Evolutionary conservation across 1,139 yeast genomes (phyloP).

Genomic region (Entelexis paramagnoliae): DNA sequence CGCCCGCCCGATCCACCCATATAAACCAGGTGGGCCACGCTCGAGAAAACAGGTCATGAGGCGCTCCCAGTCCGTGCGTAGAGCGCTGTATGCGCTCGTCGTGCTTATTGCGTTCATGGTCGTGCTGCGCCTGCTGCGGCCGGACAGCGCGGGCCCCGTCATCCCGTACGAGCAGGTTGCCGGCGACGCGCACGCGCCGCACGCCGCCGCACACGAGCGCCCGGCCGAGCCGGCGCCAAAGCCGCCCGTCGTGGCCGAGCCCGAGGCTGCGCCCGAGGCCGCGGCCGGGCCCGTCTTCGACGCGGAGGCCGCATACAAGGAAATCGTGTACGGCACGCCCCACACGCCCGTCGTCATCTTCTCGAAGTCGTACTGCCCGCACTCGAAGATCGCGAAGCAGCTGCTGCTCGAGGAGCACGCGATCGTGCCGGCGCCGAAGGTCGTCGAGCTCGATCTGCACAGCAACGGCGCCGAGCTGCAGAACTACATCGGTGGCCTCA

Average conservation of each 20-base stretch:
- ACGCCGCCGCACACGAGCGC: neutral
- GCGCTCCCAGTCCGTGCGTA: conserved; percentile 10
- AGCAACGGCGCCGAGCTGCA: conserved; percentile 62
- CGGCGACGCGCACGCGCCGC: neutral
- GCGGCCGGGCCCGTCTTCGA: conserved; percentile 11
- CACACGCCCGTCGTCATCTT: conserved; percentile 44
- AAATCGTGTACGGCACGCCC: conserved; percentile 34
- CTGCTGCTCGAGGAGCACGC: conserved; percentile 54
- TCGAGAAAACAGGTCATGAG: conserved; percentile 2
- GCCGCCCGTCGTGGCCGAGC: neutral
- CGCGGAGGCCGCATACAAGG: conserved; percentile 12
- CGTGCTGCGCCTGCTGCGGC: conserved; percentile 13
- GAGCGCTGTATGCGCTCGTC: conserved; percentile 11
- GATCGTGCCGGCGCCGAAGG: conserved; percentile 58
- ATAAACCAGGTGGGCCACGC: neutral
- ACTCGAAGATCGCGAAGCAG: conserved; percentile 57
- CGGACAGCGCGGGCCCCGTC: conserved; percentile 1
- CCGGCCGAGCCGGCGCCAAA: neutral
- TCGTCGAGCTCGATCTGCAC: conserved; percentile 78
- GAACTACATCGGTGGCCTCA: conserved; percentile 58
- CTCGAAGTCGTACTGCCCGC: conserved; percentile 51
- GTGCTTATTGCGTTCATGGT: conserved; percentile 15
- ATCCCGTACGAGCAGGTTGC: neutral
- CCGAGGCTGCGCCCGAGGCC: neutral
- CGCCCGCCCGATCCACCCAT: neutral